Percentiles rank a stretch among this genome's conserved stretches.
Conservation (phyloP, 768 basidiomycete genomes). For the Cyclocybe cylindracea region DNA sequence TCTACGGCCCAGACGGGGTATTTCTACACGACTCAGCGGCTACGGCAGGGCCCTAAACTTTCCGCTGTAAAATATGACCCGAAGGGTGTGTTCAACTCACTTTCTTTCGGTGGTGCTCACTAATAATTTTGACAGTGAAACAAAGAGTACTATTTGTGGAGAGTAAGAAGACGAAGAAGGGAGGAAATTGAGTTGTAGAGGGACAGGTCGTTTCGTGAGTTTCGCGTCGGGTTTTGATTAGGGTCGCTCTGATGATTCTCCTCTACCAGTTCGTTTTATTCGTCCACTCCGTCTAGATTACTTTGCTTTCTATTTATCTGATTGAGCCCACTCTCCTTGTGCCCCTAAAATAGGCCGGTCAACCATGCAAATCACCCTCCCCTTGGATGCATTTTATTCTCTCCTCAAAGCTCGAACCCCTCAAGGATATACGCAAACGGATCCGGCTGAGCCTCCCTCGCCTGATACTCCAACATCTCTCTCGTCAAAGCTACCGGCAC, state of each 20-base stretch:
- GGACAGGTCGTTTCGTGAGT: not conserved
- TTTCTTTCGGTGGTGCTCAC: not conserved
- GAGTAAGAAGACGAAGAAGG: constrained; percentile 72
- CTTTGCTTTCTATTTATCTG: too few species aligned
- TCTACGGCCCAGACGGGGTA: constrained; percentile 91
- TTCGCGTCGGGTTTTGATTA: too few species aligned
- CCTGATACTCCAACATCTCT: constrained; percentile 22
- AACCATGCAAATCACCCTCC: too few species aligned
- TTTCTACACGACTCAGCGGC: constrained; percentile 84
- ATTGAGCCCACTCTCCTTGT: too few species aligned
- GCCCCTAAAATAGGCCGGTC: too few species aligned
- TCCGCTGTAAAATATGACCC: constrained; percentile 95
- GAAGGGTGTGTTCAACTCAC: constrained; percentile 50
- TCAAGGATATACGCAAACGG: constrained; percentile 22
- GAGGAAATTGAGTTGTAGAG: not conserved
- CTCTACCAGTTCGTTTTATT: too few species aligned
- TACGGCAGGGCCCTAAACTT: constrained; percentile 74
- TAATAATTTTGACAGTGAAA: constrained; percentile 46
- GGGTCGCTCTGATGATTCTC: too few species aligned
- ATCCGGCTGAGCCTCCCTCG: constrained; percentile 27
- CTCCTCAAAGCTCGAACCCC: constrained; percentile 10
- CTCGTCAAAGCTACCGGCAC: constrained; percentile 19
- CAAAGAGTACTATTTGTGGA: constrained; percentile 78
- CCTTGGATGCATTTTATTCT: too few species aligned
- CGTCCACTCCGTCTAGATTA: too few species aligned